Evolutionary conservation across 78 protist species (phyloP).

Genomic region (Dictyostelium citrinum): DNA sequence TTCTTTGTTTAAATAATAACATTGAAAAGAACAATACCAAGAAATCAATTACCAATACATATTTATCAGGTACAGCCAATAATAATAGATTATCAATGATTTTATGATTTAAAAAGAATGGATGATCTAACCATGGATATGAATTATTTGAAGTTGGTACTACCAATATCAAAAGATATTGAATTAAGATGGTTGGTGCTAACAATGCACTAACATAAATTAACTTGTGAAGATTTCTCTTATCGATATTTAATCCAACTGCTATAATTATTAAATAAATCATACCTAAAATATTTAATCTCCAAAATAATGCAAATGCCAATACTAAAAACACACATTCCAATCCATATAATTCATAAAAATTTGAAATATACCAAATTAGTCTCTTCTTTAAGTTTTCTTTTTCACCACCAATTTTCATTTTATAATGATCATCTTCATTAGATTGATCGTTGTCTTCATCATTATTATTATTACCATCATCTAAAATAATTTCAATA

Average conservation of each 20-base stretch:
- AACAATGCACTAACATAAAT: slow-evolving; percentile 23
- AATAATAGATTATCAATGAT: slow-evolving; percentile 11
- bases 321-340: slow-evolving; percentile 16
- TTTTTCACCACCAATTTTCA: not conserved
- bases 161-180: slow-evolving; percentile 7
- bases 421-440: not conserved
- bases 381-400: not conserved
- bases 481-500: not conserved
- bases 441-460: not conserved
- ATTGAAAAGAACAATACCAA: slow-evolving; percentile 45
- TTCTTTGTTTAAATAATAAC: slow-evolving; percentile 22
- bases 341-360: slow-evolving; percentile 63
- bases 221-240: not conserved
- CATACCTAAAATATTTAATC: slow-evolving; percentile 45
- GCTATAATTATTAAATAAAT: slow-evolving; percentile 29
- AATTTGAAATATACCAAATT: slow-evolving; percentile 24
- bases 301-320: slow-evolving; percentile 43
- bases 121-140: slow-evolving; percentile 1
- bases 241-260: slow-evolving; percentile 14
- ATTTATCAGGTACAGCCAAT: not conserved
- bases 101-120: not conserved
- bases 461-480: not conserved
- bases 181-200: slow-evolving; percentile 39
- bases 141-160: not conserved
- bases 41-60: slow-evolving; percentile 25